phyloP scores from a whole-genome alignment of 352 stramenopile species.

The Sclerospora graminicola region DNA sequence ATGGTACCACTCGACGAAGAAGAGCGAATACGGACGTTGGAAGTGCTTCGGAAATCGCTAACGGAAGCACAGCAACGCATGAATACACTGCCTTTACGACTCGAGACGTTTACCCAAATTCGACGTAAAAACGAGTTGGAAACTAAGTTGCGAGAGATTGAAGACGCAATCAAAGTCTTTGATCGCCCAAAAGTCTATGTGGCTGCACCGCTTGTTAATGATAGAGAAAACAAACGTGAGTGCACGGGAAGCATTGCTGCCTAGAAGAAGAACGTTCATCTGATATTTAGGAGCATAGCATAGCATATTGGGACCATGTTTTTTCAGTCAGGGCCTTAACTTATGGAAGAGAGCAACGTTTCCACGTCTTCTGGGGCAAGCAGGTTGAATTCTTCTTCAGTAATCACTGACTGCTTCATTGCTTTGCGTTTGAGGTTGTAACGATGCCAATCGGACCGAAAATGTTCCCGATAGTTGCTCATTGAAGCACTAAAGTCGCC shows the following conservation, averaged over 20 bases:
- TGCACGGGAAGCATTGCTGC: slow-evolving; percentile 16
- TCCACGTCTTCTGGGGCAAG: slow-evolving; percentile 51
- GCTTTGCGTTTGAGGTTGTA: slow-evolving; percentile 97
- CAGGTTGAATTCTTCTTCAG: slow-evolving; percentile 44
- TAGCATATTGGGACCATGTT: too few species aligned
- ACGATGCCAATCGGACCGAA: slow-evolving; percentile 93
- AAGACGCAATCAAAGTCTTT: slow-evolving; percentile 86
- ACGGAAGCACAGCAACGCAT: slow-evolving; percentile 55
- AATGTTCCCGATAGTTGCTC: slow-evolving; percentile 88
- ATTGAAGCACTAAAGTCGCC: slow-evolving; percentile 84
- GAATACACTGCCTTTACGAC: slow-evolving; percentile 65
- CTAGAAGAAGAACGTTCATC: slow-evolving; percentile 5
- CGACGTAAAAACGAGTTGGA: slow-evolving; percentile 76
- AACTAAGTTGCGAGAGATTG: slow-evolving; percentile 78
- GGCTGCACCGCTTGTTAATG: slow-evolving; percentile 21
- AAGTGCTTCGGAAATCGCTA: slow-evolving; percentile 51
- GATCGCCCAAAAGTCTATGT: slow-evolving; percentile 79
- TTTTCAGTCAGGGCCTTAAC: slow-evolving; percentile 20
- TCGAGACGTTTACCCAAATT: slow-evolving; percentile 77
- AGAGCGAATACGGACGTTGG: slow-evolving; percentile 60
- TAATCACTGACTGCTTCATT: slow-evolving; percentile 73
- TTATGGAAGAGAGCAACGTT: slow-evolving; percentile 55
- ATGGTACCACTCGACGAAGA: slow-evolving; percentile 81
- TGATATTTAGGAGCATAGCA: too few species aligned
- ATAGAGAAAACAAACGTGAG: slow-evolving; percentile 10